Percentiles rank a stretch among this genome's conserved stretches.
Conservation (phyloP, 345 rosid species). For the Euclidium syriacum region DNA sequence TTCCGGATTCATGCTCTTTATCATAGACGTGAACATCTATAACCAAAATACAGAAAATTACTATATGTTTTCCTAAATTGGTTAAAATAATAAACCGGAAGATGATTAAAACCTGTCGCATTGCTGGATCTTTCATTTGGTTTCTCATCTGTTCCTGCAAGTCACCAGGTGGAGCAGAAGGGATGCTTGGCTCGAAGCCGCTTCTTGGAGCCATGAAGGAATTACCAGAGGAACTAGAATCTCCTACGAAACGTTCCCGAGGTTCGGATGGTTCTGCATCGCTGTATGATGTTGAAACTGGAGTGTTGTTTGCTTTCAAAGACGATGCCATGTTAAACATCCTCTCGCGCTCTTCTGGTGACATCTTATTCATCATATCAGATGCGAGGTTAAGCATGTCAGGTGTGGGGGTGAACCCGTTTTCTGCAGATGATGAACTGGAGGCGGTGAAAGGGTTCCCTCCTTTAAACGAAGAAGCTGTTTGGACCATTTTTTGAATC, state of each 20-base stretch:
- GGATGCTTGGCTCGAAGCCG: conserved; percentile 44
- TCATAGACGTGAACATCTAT: conserved; percentile 89
- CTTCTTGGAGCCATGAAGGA: conserved; percentile 38
- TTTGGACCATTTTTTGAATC: conserved; percentile 73
- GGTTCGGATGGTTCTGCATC: conserved; percentile 27
- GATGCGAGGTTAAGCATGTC: conserved; percentile 81
- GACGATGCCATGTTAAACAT: conserved; percentile 89
- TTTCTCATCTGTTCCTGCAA: conserved; percentile 88
- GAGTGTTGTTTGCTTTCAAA: conserved; percentile 35
- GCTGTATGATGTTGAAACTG: conserved; percentile 35
- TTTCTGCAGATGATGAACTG: conserved; percentile 32
- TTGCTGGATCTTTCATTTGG: conserved; percentile 94
- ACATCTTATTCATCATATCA: conserved; percentile 79
- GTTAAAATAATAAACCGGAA: not conserved
- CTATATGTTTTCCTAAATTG: not conserved
- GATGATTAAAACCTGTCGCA: conserved; percentile 59
- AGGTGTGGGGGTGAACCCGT: conserved; percentile 48
- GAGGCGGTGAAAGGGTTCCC: conserved; percentile 36
- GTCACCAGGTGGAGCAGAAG: conserved; percentile 52
- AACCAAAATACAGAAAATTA: conserved; percentile 15
- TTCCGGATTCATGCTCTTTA: conserved; percentile 88
- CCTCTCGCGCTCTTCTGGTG: conserved; percentile 69
- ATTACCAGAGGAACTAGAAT: conserved; percentile 47
- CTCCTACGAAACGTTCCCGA: conserved; percentile 31
- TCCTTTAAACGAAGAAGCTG: conserved; percentile 73